Conservation (phyloP, 2,329 filamentous ascomycete genomes). For the Aspergillus viridinutans region DNA sequence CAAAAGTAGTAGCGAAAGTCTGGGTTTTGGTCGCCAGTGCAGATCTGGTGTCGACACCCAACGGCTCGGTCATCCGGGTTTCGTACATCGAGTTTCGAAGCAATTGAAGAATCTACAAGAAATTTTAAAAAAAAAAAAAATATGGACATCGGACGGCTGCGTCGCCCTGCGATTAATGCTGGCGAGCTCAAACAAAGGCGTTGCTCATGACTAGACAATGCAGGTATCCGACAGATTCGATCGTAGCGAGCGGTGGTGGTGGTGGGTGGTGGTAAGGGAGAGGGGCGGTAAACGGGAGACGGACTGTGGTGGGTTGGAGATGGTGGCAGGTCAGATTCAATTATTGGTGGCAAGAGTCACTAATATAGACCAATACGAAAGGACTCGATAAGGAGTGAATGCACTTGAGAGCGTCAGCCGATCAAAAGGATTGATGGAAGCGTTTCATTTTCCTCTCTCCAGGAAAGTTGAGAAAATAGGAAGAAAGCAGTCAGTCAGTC, state of each 20-base stretch:
- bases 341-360: neutral
- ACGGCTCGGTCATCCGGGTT: constrained; percentile 28
- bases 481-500: neutral
- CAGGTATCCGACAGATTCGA: constrained; percentile 5
- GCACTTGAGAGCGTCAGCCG: neutral
- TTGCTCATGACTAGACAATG: constrained; percentile 17
- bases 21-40: constrained; percentile 33
- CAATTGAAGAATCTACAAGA: constrained; percentile 7
- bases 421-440: neutral
- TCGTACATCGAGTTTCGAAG: constrained; percentile 30
- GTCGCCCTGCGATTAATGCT: constrained; percentile 15
- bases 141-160: constrained; percentile 8
- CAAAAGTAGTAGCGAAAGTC: constrained; percentile 40
- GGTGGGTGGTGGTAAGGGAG: constrained; percentile 1
- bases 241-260: neutral
- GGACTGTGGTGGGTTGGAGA: neutral
- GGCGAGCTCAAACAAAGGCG: constrained; percentile 16
- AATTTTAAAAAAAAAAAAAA: constrained; percentile 1
- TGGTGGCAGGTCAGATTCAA: neutral
- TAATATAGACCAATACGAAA: neutral
- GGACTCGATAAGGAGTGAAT: constrained; percentile 4
- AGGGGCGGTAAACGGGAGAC: constrained; percentile 7
- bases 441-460: neutral
- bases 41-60: constrained; percentile 31
- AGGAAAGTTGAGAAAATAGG: neutral